phyloP scores from a whole-genome alignment of 139 green algal species.

The Chlorella vulgaris region DNA sequence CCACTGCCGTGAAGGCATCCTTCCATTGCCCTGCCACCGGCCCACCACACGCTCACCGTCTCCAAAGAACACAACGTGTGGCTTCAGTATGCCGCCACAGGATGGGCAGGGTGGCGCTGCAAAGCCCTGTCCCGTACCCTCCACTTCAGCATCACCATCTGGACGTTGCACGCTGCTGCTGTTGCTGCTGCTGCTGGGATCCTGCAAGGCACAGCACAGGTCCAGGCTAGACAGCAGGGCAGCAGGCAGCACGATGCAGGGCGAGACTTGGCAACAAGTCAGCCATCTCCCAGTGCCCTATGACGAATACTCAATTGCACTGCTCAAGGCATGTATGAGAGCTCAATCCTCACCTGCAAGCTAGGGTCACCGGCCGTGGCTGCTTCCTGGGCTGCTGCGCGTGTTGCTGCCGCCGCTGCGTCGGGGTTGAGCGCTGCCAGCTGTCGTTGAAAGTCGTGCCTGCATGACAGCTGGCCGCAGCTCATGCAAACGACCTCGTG shows the following conservation, averaged over 20 bases:
- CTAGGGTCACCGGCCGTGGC: constrained; percentile 8
- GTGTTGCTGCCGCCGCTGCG: constrained; percentile 42
- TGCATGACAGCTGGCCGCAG: constrained; percentile 58
- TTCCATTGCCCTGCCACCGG: neutral
- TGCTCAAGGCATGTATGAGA: neutral
- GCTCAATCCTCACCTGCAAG: neutral
- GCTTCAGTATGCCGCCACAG: constrained; percentile 84
- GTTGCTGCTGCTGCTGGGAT: constrained; percentile 1
- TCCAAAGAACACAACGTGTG: constrained; percentile 90
- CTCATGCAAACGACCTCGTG: constrained; percentile 82
- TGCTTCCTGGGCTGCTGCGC: constrained; percentile 20
- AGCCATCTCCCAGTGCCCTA: no score
- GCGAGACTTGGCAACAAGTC: no score
- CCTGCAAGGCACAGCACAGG: constrained; percentile 2
- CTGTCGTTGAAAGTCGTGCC: constrained; percentile 62
- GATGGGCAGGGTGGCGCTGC: constrained; percentile 66
- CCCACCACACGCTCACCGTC: constrained; percentile 38
- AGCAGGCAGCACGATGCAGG: neutral
- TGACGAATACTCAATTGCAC: neutral
- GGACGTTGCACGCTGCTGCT: constrained; percentile 50
- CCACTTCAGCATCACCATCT: constrained; percentile 86
- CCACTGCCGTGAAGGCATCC: neutral
- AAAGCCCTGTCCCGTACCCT: constrained; percentile 60
- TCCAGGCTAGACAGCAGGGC: neutral
- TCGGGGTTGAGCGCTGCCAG: constrained; percentile 73